These are phyloP conservation scores for Neurospora tetraspora DNA, from an alignment of 495 filamentous ascomycete genomes.

Conservation along the genomic window DNA sequence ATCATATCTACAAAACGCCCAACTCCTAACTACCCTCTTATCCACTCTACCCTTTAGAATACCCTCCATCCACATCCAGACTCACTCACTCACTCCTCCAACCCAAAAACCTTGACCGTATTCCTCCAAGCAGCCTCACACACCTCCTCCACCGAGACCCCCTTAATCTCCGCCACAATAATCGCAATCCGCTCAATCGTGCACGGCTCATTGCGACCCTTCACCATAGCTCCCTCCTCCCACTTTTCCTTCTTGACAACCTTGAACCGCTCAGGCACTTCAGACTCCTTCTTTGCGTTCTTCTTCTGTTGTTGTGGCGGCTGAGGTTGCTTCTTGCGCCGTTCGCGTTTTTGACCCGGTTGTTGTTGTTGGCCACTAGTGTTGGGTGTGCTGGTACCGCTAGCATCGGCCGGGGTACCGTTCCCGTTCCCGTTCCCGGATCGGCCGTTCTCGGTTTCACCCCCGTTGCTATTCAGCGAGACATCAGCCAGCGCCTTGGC, in stretches of 20 bases:
- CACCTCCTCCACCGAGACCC: constrained; percentile 64
- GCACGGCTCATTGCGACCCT: constrained; percentile 85
- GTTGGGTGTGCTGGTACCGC: background rate
- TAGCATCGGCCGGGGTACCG: background rate
- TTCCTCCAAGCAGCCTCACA: constrained; percentile 83
- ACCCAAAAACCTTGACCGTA: constrained; percentile 67
- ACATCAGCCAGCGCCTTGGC: background rate
- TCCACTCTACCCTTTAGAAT: too few relatives aligned
- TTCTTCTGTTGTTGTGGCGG: constrained; percentile 26
- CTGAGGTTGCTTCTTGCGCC: constrained; percentile 10
- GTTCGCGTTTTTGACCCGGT: background rate
- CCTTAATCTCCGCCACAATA: constrained; percentile 79
- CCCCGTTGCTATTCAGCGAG: background rate
- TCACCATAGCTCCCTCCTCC: constrained; percentile 71
- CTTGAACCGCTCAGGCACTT: constrained; percentile 38
- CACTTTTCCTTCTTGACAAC: constrained; percentile 88
- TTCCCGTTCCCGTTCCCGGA: background rate
- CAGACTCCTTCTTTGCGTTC: constrained; percentile 33
- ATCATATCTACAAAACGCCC: too few relatives aligned
- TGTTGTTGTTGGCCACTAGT: background rate
- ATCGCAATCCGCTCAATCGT: constrained; percentile 75
- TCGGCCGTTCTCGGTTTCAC: background rate
- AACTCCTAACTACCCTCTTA: too few relatives aligned
- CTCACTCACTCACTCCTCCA: constrained; percentile 39
- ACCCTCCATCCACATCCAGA: too few relatives aligned